phyloP scores from a whole-genome alignment of 352 stramenopile genomes.

The Globisporangium emineosum region DNA sequence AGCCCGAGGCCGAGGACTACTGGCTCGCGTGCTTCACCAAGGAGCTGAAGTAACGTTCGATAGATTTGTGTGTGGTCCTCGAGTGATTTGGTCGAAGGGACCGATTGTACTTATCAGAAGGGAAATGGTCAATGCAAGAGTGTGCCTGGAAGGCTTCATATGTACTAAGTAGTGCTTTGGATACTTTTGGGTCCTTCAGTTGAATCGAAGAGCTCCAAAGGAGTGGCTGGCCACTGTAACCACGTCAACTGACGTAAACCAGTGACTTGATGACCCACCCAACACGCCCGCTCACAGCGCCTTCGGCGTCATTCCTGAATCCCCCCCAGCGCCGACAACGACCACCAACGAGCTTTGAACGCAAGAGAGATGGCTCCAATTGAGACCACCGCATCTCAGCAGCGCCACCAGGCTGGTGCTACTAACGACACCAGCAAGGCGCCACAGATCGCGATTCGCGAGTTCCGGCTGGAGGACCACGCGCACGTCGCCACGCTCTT shows the following conservation, averaged over 20 bases:
- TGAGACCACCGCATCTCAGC: background rate
- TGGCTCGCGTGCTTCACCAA: slow-evolving; percentile 13
- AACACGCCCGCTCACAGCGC: too few species aligned
- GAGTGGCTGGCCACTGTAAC: background rate
- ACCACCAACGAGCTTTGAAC: background rate
- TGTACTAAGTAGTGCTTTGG: background rate
- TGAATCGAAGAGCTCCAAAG: background rate
- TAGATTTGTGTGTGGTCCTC: too few species aligned
- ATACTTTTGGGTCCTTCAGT: background rate
- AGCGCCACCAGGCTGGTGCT: too few species aligned
- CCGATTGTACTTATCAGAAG: background rate
- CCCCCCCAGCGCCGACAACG: background rate
- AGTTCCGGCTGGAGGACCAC: slow-evolving; percentile 17
- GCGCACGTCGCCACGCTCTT: slow-evolving; percentile 21
- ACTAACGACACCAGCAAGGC: background rate
- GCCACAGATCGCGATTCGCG: slow-evolving; percentile 15
- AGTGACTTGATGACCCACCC: too few species aligned
- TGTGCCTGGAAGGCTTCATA: background rate
- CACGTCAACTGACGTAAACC: background rate
- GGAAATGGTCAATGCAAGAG: background rate
- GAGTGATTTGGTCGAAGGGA: too few species aligned
- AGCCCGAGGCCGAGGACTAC: slow-evolving; percentile 10
- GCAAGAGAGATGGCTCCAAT: background rate
- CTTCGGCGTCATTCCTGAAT: slow-evolving; percentile 1
- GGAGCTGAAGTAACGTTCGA: too few species aligned